Conservation (phyloP, 768 basidiomycete species). For the Pholiota molesta region DNA sequence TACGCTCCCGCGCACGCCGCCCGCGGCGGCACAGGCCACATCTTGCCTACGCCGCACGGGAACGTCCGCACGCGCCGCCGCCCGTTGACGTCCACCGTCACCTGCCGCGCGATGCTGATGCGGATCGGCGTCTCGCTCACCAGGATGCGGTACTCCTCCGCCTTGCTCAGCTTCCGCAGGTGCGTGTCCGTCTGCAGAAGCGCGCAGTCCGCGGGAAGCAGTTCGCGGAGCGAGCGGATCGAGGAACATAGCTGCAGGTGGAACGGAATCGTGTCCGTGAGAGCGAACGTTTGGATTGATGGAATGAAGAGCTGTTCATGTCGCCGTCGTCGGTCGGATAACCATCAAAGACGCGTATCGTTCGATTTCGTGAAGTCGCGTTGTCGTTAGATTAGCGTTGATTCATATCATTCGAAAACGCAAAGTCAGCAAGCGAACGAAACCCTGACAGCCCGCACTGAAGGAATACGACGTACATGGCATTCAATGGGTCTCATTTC, state of each 20-base stretch:
- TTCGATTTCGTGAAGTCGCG: not conserved
- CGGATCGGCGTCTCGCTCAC: constrained; percentile 33
- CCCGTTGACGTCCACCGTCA: constrained; percentile 40
- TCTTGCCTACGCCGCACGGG: constrained; percentile 46
- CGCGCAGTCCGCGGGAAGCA: constrained; percentile 34
- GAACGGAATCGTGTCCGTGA: constrained; percentile 57
- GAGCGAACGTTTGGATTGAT: constrained; percentile 47
- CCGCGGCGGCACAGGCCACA: constrained; percentile 39
- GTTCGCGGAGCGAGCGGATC: constrained; percentile 43
- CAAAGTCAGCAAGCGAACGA: not conserved
- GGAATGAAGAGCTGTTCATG: constrained; percentile 40
- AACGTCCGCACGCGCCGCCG: constrained; percentile 37
- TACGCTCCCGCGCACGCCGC: constrained; percentile 9
- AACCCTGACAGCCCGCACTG: not conserved
- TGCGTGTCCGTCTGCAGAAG: constrained; percentile 22
- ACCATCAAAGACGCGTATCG: not conserved
- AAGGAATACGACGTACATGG: constrained; percentile 43
- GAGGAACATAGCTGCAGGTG: constrained; percentile 57
- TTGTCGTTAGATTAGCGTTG: not conserved
- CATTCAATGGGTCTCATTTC: constrained; percentile 47
- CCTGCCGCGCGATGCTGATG: constrained; percentile 53
- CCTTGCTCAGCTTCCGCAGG: not conserved
- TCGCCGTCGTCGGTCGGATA: not conserved
- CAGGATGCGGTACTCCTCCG: constrained; percentile 5
- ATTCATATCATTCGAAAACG: not conserved